phyloP scores from a whole-genome alignment of 352 stramenopile species.

The Phytophthora lateralis region DNA sequence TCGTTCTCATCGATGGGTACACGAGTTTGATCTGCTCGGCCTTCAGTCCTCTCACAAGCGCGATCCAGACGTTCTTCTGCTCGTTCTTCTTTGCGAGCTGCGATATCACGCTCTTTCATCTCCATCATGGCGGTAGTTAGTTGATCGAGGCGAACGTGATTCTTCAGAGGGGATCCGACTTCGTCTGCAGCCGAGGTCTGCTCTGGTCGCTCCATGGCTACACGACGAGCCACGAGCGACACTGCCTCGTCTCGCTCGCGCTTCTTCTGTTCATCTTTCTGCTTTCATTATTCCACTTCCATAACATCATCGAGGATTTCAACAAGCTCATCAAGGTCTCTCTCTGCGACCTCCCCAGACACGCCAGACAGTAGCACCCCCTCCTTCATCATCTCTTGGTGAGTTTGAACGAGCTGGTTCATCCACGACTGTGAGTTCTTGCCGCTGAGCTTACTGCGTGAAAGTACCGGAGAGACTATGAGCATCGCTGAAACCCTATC shows the following conservation, averaged over 20 bases:
- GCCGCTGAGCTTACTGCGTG: slow-evolving; percentile 1
- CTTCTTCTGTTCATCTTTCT: slow-evolving; percentile 3
- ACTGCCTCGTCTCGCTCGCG: neutral
- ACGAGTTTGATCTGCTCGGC: too few species aligned
- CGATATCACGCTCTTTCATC: too few species aligned
- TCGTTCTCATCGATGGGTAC: too few species aligned
- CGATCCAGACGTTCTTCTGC: too few species aligned
- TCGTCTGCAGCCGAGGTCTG: too few species aligned
- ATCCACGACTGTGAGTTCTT: slow-evolving; percentile 1
- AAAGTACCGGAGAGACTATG: neutral
- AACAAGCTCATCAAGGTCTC: slow-evolving; percentile 2
- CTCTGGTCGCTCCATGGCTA: neutral
- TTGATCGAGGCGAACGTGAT: too few species aligned
- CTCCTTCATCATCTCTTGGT: neutral
- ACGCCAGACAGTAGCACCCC: neutral
- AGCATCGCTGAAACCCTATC: neutral
- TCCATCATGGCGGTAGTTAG: too few species aligned
- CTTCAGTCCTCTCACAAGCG: too few species aligned
- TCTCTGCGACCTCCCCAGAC: neutral
- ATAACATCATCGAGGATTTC: slow-evolving; percentile 4
- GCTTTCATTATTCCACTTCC: too few species aligned
- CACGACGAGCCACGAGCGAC: neutral
- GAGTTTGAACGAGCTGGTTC: neutral
- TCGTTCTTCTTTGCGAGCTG: too few species aligned
- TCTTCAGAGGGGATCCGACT: too few species aligned